Percentiles rank a stretch among this genome's conserved stretches.
Evolutionary conservation across 1,139 yeast genomes (phyloP).

Genomic region (Suhomyces maxii): DNA sequence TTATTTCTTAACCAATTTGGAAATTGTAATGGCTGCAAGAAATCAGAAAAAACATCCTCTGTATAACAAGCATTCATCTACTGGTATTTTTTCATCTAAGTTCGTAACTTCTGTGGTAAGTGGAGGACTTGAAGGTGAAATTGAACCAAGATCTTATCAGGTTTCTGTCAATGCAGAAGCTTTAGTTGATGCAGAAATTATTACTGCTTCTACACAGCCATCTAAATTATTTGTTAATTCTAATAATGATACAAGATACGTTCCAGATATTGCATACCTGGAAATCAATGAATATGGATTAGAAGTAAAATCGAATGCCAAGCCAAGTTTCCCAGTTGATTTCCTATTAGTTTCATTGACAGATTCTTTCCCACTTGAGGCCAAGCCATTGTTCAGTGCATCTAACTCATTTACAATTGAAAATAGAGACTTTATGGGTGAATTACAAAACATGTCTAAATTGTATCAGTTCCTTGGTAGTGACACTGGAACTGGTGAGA

Average conservation of each 20-base stretch:
- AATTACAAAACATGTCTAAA: constrained; percentile 59
- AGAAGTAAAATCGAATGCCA: constrained; percentile 84
- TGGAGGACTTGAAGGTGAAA: constrained; percentile 83
- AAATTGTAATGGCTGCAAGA: constrained; percentile 80
- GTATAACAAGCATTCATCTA: constrained; percentile 59
- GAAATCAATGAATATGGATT: constrained; percentile 85
- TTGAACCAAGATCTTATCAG: constrained; percentile 89
- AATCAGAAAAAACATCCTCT: constrained; percentile 73
- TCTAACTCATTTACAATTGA: constrained; percentile 63
- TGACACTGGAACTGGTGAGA: constrained; percentile 40
- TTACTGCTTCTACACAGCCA: constrained; percentile 89
- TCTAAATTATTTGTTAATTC: constrained; percentile 80
- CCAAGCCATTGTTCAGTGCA: constrained; percentile 49
- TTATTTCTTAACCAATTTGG: constrained; percentile 83
- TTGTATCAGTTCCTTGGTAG: constrained; percentile 46
- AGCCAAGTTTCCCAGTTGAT: constrained; percentile 95
- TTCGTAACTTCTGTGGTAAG: constrained; percentile 91
- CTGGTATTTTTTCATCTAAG: constrained; percentile 78
- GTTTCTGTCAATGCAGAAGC: constrained; percentile 89
- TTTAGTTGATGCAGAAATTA: constrained; percentile 79
- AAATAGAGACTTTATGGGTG: constrained; percentile 74
- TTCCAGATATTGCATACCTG: constrained; percentile 90
- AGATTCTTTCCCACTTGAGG: constrained; percentile 84
- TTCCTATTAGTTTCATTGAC: constrained; percentile 84
- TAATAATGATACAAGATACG: constrained; percentile 71